Evolutionary conservation across 768 basidiomycete species (phyloP).

Genomic region (Boletus insuetus): DNA sequence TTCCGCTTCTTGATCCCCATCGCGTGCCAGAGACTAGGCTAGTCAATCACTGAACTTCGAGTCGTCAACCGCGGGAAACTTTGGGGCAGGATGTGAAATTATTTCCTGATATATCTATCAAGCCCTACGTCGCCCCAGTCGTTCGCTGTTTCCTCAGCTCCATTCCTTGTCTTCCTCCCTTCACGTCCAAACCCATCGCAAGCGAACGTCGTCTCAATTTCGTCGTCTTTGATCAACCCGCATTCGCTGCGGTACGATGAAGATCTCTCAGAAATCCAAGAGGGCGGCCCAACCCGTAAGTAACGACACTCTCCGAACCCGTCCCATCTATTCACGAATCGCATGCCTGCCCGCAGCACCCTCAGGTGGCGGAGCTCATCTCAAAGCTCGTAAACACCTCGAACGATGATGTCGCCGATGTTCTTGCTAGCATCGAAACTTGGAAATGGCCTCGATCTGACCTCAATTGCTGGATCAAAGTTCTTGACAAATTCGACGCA

Average conservation of each 20-base stretch:
- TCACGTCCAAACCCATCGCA: conserved; percentile 6
- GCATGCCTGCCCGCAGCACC: conserved; percentile 48
- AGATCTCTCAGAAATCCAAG: conserved; percentile 85
- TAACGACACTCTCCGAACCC: conserved; percentile 12
- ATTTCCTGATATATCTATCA: conserved; percentile 33
- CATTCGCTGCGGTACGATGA: conserved; percentile 68
- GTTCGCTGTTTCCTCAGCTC: background rate
- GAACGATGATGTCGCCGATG: conserved; percentile 66
- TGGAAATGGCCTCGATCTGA: conserved; percentile 98
- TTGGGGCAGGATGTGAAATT: conserved; percentile 16
- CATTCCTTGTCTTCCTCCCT: conserved; percentile 13
- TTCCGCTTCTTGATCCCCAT: conserved; percentile 22
- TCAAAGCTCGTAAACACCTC: conserved; percentile 60
- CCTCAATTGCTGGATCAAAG: conserved; percentile 93
- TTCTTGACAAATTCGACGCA: conserved; percentile 92
- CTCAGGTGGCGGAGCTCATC: conserved; percentile 81
- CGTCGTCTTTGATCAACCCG: conserved; percentile 26
- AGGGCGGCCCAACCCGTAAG: conserved; percentile 75
- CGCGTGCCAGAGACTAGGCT: background rate
- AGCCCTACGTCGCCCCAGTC: conserved; percentile 22
- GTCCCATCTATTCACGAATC: conserved; percentile 3
- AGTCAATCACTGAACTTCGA: background rate
- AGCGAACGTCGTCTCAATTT: background rate
- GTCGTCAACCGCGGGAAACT: conserved; percentile 3
- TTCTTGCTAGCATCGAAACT: conserved; percentile 64